phyloP scores from a whole-genome alignment of 768 basidiomycete species.

The Suillus subaureus region DNA sequence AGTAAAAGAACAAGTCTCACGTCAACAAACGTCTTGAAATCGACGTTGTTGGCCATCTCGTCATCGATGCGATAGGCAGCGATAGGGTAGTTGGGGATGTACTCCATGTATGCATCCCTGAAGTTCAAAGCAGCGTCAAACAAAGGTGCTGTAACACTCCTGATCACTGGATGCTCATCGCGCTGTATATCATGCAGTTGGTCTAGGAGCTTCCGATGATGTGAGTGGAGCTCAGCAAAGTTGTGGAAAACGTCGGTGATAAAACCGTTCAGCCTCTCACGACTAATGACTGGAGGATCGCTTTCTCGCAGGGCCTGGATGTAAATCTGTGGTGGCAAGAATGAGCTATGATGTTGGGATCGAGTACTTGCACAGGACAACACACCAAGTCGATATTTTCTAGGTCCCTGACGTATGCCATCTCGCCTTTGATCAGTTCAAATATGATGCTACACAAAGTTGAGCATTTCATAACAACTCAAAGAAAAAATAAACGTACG shows the following conservation, averaged over 20 bases:
- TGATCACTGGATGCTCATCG: slow-evolving; percentile 82
- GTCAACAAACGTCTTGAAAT: slow-evolving; percentile 83
- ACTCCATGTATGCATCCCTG: slow-evolving; percentile 90
- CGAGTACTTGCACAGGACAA: slow-evolving; percentile 2
- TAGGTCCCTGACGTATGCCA: slow-evolving; percentile 92
- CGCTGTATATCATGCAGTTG: slow-evolving; percentile 85
- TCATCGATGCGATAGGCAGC: slow-evolving; percentile 87
- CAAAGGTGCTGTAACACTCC: slow-evolving; percentile 79
- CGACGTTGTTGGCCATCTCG: slow-evolving; percentile 78
- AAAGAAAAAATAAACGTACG: slow-evolving; percentile 49
- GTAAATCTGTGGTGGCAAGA: slow-evolving; percentile 61
- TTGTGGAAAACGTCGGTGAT: slow-evolving; percentile 91
- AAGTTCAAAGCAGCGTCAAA: slow-evolving; percentile 92
- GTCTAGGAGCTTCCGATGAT: slow-evolving; percentile 78
- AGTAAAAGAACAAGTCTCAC: slow-evolving; percentile 41
- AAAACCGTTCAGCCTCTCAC: slow-evolving; percentile 72
- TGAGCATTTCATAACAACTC: slow-evolving; percentile 4
- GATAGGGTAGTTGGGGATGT: slow-evolving; percentile 91
- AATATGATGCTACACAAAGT: slow-evolving; percentile 73
- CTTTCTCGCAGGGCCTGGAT: slow-evolving; percentile 70
- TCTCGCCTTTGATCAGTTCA: slow-evolving; percentile 93
- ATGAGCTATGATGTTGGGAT: slow-evolving; percentile 1
- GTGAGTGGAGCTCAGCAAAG: slow-evolving; percentile 69
- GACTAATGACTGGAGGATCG: slow-evolving; percentile 68
- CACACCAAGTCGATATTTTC: slow-evolving; percentile 80